A percentile compares a stretch with the other conserved stretches of the same genome.
phyloP scores from a whole-genome alignment of 257 asterid species.

The Primulina tabacum region DNA sequence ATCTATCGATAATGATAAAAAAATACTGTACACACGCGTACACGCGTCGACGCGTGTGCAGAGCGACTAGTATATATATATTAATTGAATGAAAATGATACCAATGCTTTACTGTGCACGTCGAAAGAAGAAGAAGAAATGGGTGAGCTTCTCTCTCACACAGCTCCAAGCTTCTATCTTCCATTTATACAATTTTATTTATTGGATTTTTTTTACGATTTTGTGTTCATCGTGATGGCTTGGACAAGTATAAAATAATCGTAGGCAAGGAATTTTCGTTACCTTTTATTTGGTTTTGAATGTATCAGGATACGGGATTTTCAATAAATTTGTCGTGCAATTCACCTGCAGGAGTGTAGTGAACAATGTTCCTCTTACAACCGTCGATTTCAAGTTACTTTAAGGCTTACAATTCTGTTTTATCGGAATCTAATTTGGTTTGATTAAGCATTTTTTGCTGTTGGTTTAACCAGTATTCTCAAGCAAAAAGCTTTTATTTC shows the following conservation, averaged over 20 bases:
- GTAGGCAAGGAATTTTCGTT: background rate
- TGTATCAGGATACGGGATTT: slow-evolving; percentile 31
- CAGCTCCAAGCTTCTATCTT: background rate
- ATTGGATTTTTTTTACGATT: slow-evolving; percentile 5
- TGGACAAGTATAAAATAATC: background rate
- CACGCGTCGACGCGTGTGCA: too few relatives aligned
- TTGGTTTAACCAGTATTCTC: background rate
- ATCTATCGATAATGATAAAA: too few relatives aligned
- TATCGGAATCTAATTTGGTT: background rate
- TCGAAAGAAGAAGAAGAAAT: slow-evolving; percentile 17
- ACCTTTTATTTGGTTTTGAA: background rate
- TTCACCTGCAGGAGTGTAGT: slow-evolving; percentile 29
- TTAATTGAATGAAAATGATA: too few relatives aligned
- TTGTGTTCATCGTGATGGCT: background rate
- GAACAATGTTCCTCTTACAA: slow-evolving; percentile 22
- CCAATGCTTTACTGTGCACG: too few relatives aligned
- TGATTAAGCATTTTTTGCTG: background rate
- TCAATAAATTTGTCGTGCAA: slow-evolving; percentile 28
- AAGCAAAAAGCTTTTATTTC: background rate
- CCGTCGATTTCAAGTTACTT: slow-evolving; percentile 35
- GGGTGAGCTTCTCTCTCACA: slow-evolving; percentile 29
- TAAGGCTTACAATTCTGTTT: background rate
- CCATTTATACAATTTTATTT: background rate
- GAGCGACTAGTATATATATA: too few relatives aligned
- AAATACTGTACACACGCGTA: too few relatives aligned